Evolutionary conservation across 2,329 filamentous ascomycete species (phyloP), one percentile per base, ranked within the genome.

Genomic region (Aspergillus sp.): DNA sequence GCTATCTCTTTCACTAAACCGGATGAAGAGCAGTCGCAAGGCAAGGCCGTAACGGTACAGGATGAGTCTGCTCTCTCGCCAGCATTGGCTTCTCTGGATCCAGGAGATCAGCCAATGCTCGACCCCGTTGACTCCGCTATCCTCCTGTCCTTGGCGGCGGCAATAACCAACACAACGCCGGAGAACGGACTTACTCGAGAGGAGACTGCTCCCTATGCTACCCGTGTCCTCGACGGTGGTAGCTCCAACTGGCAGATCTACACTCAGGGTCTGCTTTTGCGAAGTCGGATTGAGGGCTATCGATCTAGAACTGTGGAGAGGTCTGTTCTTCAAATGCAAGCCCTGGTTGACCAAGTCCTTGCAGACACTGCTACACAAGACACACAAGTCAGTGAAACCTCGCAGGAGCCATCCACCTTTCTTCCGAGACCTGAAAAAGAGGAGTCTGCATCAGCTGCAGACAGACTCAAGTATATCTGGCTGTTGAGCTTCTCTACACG

Each of bases 171-270:
- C 71, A 93, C 91, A 0, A 90, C 93, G 0, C 93, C 95, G 0
- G 83, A 88, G 1, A 90, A 98, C 73, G 89, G 91, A 0, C 82
- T 99, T 0, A 98, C 93, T 0, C 85, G 93, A n/a, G 93, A 98
- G 77, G 92, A 98, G 74, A 94, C 96, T 4, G 79, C 96, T 1
- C 95, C 95, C 0, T 99, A 94, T 73, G 95, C 95, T 0, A 90
- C 89, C 1, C 87, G 95, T 46, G 95, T 98, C 0, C 83, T 99
- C 1, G 86, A 91, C 8, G 93, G 95, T 63, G 93, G 94, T 68
- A 91, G 91, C 50, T 94, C 92, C 0, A 99, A 98, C 76, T 99
- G 95, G 95, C 95, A 98, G 75, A 89, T 97, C 38, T 98, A 98
- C 74, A 97, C 95, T 0, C 93, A 98, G 73, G 95, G 93, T 0